phyloP scores from a whole-genome alignment of 805 yeast genomes.

The Teunomyces lycoperdinae region DNA sequence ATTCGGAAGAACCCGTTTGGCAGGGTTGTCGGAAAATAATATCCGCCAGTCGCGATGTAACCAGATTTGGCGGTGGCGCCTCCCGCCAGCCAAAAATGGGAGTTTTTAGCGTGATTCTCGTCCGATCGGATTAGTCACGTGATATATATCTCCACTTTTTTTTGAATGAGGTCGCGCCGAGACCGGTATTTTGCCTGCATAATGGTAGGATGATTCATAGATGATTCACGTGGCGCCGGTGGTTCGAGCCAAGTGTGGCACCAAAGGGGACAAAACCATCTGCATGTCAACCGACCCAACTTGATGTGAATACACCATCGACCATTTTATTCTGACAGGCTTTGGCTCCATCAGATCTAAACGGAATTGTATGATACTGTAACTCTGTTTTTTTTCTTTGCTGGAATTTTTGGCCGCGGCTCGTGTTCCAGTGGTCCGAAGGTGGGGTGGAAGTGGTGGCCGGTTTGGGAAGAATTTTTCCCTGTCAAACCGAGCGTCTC shows the following conservation, averaged over 20 bases:
- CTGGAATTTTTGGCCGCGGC: neutral
- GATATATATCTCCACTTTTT: neutral
- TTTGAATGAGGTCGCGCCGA: neutral
- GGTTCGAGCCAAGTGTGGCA: neutral
- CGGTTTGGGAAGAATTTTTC: constrained; percentile 2
- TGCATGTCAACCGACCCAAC: neutral
- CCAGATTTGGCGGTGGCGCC: neutral
- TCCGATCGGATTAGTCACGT: constrained; percentile 3
- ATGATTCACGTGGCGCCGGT: constrained; percentile 1
- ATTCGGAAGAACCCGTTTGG: neutral
- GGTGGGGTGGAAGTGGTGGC: constrained; percentile 4
- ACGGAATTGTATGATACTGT: too few relatives aligned
- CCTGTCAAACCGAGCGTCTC: constrained; percentile 3
- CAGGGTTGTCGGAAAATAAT: neutral
- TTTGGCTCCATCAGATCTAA: too few relatives aligned
- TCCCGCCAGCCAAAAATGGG: neutral
- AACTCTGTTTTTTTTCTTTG: too few relatives aligned
- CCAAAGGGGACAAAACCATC: too few relatives aligned
- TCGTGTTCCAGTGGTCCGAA: constrained; percentile 2
- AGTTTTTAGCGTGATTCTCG: neutral
- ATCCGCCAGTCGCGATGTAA: neutral
- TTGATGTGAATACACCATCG: neutral
- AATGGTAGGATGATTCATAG: constrained; percentile 1
- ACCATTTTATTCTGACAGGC: neutral
- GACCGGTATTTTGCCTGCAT: neutral